These are phyloP conservation scores for Talaromyces sp. DNA, from an alignment of 2,329 filamentous ascomycete species.

Conservation along the genomic window DNA sequence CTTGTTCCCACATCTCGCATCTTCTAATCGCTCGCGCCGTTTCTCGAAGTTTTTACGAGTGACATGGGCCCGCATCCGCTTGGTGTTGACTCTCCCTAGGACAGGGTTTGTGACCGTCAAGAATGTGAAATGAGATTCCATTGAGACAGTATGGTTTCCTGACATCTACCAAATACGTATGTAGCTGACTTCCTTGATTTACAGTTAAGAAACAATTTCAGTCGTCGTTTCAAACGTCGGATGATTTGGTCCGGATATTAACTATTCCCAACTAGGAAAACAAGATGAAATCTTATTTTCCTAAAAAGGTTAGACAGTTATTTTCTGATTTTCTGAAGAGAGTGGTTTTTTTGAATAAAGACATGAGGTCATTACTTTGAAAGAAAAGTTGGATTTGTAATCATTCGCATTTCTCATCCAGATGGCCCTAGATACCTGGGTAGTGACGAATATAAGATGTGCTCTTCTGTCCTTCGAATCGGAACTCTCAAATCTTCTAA, in stretches of 20 bases:
- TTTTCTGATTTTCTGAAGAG: background rate
- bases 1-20: background rate
- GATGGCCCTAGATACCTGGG: background rate
- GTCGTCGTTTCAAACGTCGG: background rate
- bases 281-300: background rate
- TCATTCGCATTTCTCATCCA: background rate
- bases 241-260: background rate
- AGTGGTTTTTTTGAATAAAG: background rate
- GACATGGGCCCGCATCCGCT: background rate
- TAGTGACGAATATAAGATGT: background rate
- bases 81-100: background rate
- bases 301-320: background rate
- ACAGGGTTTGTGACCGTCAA: background rate
- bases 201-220: background rate
- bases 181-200: background rate
- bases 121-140: background rate
- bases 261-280: background rate
- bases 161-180: background rate
- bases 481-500: background rate
- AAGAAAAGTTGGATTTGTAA: background rate
- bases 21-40: background rate
- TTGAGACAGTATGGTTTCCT: background rate
- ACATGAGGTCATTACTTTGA: background rate
- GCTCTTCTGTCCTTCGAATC: background rate
- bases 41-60: background rate